Evolutionary conservation across 108 stramenopile genomes (phyloP).

Genomic region (Pseudonitzschia multistriata): DNA sequence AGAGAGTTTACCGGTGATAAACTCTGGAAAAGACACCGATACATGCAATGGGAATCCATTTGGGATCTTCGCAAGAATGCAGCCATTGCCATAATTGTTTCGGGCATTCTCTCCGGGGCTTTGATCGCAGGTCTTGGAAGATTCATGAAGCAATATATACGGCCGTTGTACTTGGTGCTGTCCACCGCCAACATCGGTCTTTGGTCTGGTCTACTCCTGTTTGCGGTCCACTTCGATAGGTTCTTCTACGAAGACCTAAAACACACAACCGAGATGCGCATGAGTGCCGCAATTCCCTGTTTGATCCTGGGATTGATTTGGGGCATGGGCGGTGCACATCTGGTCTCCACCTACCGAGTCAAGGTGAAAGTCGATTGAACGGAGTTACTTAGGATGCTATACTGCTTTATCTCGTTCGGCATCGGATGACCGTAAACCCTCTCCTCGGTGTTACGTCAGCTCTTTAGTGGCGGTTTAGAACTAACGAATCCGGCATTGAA

Average conservation of each 20-base stretch:
- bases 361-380: constrained; percentile 5
- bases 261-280: constrained; percentile 16
- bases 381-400: no score
- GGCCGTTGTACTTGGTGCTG: neutral
- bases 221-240: neutral
- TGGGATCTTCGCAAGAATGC: constrained; percentile 25
- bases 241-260: constrained; percentile 15
- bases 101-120: constrained; percentile 5
- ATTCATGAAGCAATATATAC: neutral
- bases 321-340: constrained; percentile 7
- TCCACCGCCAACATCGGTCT: neutral
- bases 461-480: no score
- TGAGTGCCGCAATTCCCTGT: constrained; percentile 30
- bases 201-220: neutral
- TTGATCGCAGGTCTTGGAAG: neutral
- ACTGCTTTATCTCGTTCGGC: neutral
- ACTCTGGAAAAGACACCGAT: neutral
- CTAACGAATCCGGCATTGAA: no score
- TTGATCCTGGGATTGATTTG: constrained; percentile 7
- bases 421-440: no score
- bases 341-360: neutral
- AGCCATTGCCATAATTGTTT: constrained; percentile 1
- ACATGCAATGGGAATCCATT: constrained; percentile 1
- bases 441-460: no score
- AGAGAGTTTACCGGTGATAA: neutral